phyloP scores from a whole-genome alignment of 305 asterid genomes.

The Fraxinus ornus region DNA sequence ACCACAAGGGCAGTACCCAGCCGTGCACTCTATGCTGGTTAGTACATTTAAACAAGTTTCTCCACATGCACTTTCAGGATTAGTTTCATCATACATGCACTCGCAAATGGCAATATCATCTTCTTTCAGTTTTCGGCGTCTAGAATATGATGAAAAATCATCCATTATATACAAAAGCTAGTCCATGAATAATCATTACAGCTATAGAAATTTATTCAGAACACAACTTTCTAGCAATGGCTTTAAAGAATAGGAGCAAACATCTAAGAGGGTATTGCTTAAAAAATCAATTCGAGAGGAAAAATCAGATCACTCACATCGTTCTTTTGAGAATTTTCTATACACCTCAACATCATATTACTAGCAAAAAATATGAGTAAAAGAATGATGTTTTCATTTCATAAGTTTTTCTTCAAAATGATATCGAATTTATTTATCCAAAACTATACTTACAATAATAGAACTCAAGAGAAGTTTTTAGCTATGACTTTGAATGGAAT shows the following conservation, averaged over 20 bases:
- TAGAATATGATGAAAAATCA: constrained; percentile 9
- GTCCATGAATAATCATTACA: constrained; percentile 3
- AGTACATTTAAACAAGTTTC: constrained; percentile 80
- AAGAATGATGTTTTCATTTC: neutral
- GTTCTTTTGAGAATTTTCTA: neutral
- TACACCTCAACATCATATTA: neutral
- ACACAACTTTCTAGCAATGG: neutral
- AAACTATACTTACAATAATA: neutral
- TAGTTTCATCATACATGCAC: constrained; percentile 59
- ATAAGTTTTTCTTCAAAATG: neutral
- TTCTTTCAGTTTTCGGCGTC: constrained; percentile 60
- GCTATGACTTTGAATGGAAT: neutral
- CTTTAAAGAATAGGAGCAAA: neutral
- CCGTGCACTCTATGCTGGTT: constrained; percentile 91
- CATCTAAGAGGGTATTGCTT: neutral
- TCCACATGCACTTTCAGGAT: constrained; percentile 86
- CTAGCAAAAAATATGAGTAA: neutral
- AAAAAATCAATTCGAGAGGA: neutral
- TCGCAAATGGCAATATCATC: constrained; percentile 84
- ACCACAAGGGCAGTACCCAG: constrained; percentile 75
- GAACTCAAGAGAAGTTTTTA: neutral
- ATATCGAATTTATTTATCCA: neutral
- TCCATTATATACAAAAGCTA: constrained; percentile 8
- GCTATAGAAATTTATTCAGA: neutral
- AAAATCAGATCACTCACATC: neutral